Evolutionary conservation across 768 basidiomycete genomes (phyloP).

Genomic region (Leccinum boreale): DNA sequence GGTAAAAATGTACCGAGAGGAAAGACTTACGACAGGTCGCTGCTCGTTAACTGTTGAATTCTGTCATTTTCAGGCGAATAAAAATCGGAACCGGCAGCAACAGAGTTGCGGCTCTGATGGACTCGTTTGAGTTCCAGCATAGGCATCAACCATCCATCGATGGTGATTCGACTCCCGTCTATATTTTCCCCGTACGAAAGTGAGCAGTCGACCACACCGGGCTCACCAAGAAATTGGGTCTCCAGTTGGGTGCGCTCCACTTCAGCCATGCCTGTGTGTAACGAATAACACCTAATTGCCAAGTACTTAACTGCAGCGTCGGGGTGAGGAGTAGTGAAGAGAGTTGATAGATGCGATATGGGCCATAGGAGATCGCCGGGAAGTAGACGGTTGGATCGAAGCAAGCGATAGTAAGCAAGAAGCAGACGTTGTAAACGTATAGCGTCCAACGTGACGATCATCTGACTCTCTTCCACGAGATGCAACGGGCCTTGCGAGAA

Average conservation of each 20-base stretch:
- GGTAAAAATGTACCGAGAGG: background rate
- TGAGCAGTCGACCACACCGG: slow-evolving; percentile 56
- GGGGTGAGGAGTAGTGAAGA: slow-evolving; percentile 50
- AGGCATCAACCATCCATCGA: slow-evolving; percentile 85
- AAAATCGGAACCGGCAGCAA: slow-evolving; percentile 45
- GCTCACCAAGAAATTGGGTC: slow-evolving; percentile 54
- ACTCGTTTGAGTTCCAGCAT: slow-evolving; percentile 64
- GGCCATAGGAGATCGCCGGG: slow-evolving; percentile 64
- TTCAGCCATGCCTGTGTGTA: slow-evolving; percentile 78
- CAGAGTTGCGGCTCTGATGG: slow-evolving; percentile 43
- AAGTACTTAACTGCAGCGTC: slow-evolving; percentile 65
- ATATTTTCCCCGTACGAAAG: slow-evolving; percentile 52
- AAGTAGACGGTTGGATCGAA: slow-evolving; percentile 69
- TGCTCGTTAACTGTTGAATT: slow-evolving; percentile 35
- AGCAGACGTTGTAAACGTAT: slow-evolving; percentile 64
- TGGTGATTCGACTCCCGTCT: slow-evolving; percentile 41
- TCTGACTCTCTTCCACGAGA: slow-evolving; percentile 35
- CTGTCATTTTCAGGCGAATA: slow-evolving; percentile 39
- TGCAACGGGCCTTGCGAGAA: slow-evolving; percentile 55
- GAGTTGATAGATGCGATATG: slow-evolving; percentile 36
- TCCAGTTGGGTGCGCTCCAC: slow-evolving; percentile 68
- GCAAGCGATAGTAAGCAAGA: slow-evolving; percentile 77
- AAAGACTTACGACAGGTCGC: slow-evolving; percentile 53
- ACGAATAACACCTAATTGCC: slow-evolving; percentile 74
- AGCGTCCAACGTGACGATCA: slow-evolving; percentile 34